Evolutionary conservation across 352 stramenopile genomes (phyloP).

Genomic region (Globisporangium recalcitrans): DNA sequence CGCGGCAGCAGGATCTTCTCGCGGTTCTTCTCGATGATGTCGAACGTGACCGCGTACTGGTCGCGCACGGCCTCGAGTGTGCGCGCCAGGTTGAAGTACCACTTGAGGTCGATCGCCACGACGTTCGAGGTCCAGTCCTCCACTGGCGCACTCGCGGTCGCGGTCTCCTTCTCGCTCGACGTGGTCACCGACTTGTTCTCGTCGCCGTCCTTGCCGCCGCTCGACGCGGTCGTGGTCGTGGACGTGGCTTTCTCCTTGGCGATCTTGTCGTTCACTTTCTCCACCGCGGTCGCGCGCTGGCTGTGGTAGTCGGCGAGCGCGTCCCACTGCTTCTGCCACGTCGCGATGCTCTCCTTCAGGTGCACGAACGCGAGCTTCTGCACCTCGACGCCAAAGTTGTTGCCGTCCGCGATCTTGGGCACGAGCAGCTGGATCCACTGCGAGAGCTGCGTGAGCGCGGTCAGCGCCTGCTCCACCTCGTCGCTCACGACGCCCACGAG

Average conservation of each 20-base stretch:
- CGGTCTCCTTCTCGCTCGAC: conserved; percentile 53
- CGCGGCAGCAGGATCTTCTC: conserved; percentile 75
- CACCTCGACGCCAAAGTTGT: conserved; percentile 87
- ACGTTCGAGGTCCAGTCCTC: conserved; percentile 64
- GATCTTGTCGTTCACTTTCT: conserved; percentile 71
- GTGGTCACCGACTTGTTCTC: conserved; percentile 65
- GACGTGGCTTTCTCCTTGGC: conserved; percentile 54
- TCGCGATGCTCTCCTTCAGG: conserved; percentile 56
- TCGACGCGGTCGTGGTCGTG: conserved; percentile 49
- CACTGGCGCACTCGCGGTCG: conserved; percentile 22
- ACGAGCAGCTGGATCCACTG: conserved; percentile 74
- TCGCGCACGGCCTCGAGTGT: conserved; percentile 68
- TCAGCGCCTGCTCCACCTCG: conserved; percentile 48
- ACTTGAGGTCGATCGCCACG: conserved; percentile 80
- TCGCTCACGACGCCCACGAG: conserved; percentile 42
- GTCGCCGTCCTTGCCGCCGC: conserved; percentile 61
- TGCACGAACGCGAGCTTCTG: conserved; percentile 71
- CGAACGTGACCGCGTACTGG: conserved; percentile 65
- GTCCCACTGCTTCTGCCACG: conserved; percentile 79
- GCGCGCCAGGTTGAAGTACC: conserved; percentile 72
- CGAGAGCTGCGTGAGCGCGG: conserved; percentile 45
- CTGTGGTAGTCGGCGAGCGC: conserved; percentile 63
- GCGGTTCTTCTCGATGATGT: conserved; percentile 77
- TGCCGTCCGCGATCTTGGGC: conserved; percentile 74
- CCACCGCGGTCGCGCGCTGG: conserved; percentile 50